Percentiles rank a stretch among this genome's conserved stretches.
phyloP scores from a whole-genome alignment of 2,329 filamentous ascomycete species.

The Hypoxylon rubiginosum region DNA sequence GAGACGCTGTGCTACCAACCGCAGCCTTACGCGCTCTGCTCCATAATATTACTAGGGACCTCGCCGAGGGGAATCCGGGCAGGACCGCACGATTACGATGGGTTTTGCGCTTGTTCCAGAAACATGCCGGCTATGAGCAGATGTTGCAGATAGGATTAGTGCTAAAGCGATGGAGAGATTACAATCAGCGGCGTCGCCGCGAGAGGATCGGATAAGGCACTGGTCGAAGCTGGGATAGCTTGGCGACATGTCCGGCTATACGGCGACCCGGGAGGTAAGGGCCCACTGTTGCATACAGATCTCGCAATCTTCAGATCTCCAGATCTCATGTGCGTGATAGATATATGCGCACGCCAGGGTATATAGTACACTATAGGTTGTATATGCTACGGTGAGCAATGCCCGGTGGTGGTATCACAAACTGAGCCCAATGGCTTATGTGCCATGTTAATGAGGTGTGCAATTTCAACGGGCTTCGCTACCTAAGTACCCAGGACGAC shows the following conservation, averaged over 20 bases:
- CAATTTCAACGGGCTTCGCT: slow-evolving; percentile 31
- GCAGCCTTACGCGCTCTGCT: slow-evolving; percentile 51
- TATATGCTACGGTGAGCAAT: slow-evolving; percentile 10
- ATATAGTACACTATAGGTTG: slow-evolving; percentile 11
- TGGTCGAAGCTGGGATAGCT: slow-evolving; percentile 18
- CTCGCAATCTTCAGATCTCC: background rate
- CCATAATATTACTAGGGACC: slow-evolving; percentile 54
- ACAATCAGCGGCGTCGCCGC: slow-evolving; percentile 26
- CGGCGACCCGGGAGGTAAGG: slow-evolving; percentile 17
- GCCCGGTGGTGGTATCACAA: slow-evolving; percentile 33
- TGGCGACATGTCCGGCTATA: slow-evolving; percentile 5
- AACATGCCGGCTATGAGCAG: slow-evolving; percentile 43
- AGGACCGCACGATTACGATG: slow-evolving; percentile 54
- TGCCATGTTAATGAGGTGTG: slow-evolving; percentile 17
- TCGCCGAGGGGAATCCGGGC: slow-evolving; percentile 53
- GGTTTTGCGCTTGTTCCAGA: slow-evolving; percentile 52
- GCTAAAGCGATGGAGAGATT: slow-evolving; percentile 42
- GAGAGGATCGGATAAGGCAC: slow-evolving; percentile 17
- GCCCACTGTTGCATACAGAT: slow-evolving; percentile 13
- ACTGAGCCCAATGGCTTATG: slow-evolving; percentile 21
- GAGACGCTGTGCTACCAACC: slow-evolving; percentile 41
- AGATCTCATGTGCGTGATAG: slow-evolving; percentile 15
- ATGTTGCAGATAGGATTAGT: slow-evolving; percentile 43
- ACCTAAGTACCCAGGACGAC: background rate
- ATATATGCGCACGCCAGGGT: slow-evolving; percentile 17